These are phyloP conservation scores for Aspergillus sclerotioniger DNA, from an alignment of 495 filamentous ascomycete species.

Conservation along the genomic window DNA sequence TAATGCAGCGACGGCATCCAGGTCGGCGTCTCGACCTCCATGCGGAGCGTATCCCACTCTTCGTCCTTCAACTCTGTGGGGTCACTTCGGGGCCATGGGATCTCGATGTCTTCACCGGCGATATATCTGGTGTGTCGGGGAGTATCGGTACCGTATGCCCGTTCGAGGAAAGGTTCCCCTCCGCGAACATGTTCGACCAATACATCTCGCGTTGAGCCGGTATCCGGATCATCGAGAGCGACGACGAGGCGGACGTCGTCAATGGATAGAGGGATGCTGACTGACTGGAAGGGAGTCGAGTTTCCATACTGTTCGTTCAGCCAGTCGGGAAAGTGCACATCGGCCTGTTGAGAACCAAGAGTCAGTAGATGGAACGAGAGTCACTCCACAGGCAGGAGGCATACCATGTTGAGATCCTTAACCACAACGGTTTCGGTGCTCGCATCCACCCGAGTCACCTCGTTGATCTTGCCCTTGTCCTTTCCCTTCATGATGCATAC, in stretches of 20 bases:
- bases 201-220: constrained; percentile 63
- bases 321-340: constrained; percentile 56
- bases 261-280: constrained; percentile 57
- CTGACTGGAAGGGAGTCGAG: constrained; percentile 40
- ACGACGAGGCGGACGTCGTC: constrained; percentile 76
- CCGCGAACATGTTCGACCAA: constrained; percentile 66
- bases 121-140: constrained; percentile 45
- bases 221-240: constrained; percentile 62
- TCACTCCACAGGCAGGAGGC: constrained; percentile 19
- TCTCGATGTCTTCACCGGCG: constrained; percentile 48
- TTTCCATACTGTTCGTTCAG: constrained; percentile 41
- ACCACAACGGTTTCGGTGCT: constrained; percentile 58
- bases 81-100: constrained; percentile 69
- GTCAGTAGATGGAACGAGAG: not conserved
- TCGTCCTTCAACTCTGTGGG: constrained; percentile 46
- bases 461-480: constrained; percentile 79
- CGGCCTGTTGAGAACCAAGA: constrained; percentile 42
- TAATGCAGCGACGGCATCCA: constrained; percentile 71
- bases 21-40: constrained; percentile 70
- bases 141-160: constrained; percentile 29
- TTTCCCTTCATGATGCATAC: constrained; percentile 73
- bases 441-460: constrained; percentile 56
- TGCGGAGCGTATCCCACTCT: constrained; percentile 66
- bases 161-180: constrained; percentile 34
- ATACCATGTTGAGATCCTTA: constrained; percentile 66